Evolutionary conservation across 2,329 filamentous ascomycete species (phyloP).

Genomic region (Penicillium glabrum): DNA sequence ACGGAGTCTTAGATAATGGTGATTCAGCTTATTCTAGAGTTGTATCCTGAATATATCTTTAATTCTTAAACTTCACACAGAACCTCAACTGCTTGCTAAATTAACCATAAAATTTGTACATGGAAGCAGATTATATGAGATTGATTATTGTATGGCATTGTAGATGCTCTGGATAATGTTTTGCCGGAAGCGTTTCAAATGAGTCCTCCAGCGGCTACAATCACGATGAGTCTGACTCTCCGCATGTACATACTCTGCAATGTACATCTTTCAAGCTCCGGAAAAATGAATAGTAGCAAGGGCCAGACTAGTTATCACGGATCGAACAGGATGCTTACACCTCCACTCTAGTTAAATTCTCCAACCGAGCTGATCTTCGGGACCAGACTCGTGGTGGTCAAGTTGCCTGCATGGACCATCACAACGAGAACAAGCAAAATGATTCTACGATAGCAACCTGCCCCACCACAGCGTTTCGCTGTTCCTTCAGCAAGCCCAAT

Average conservation of each 20-base stretch:
- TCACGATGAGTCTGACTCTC: background rate
- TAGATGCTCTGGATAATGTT: background rate
- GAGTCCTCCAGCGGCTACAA: background rate
- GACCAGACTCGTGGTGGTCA: background rate
- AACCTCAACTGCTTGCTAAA: background rate
- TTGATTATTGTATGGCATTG: background rate
- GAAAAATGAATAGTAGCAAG: background rate
- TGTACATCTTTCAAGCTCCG: background rate
- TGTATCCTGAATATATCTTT: background rate
- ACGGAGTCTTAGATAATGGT: background rate
- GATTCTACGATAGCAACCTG: background rate
- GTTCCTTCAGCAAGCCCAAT: constrained; percentile 3
- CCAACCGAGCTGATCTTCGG: background rate
- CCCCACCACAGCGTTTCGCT: constrained; percentile 15
- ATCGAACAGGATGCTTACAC: background rate
- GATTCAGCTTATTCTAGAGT: background rate
- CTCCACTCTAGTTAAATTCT: background rate
- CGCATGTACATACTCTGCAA: background rate
- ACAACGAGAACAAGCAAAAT: background rate
- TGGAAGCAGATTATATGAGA: background rate
- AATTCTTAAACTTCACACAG: background rate
- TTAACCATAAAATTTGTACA: background rate
- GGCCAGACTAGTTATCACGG: background rate
- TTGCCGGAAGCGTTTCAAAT: background rate
- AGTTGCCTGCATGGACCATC: background rate